Conservation (phyloP, 202 grass and related monocot species). For the Setaria italica region DNA sequence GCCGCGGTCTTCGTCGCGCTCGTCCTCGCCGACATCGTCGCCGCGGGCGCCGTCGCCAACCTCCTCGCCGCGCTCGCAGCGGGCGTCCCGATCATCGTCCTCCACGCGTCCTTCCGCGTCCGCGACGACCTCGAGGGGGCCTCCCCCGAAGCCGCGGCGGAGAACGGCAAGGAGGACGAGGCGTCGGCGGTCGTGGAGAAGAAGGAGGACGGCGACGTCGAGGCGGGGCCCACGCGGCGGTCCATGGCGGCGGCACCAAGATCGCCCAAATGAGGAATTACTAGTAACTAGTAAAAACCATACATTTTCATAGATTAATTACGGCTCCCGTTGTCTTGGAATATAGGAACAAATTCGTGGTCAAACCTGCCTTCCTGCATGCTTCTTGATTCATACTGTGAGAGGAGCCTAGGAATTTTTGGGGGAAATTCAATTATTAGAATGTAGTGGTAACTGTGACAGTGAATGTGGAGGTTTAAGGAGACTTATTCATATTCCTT, state of each 20-base stretch:
- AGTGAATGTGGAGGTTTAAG: slow-evolving; percentile 19
- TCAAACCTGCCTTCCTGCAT: slow-evolving; percentile 34
- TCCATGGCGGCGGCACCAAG: slow-evolving; percentile 46
- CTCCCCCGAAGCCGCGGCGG: not conserved
- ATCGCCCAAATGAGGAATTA: slow-evolving; percentile 47
- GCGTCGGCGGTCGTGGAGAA: slow-evolving; percentile 60
- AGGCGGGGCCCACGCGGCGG: slow-evolving; percentile 57
- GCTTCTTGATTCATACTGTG: slow-evolving; percentile 25
- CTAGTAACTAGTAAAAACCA: slow-evolving; percentile 20
- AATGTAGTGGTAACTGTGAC: slow-evolving; percentile 31
- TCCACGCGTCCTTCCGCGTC: slow-evolving; percentile 66
- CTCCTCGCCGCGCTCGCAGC: slow-evolving; percentile 50
- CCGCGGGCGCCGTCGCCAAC: slow-evolving; percentile 58
- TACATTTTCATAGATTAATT: slow-evolving; percentile 41
- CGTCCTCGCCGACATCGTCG: slow-evolving; percentile 64
- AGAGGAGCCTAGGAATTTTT: slow-evolving; percentile 37
- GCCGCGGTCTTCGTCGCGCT: slow-evolving; percentile 53
- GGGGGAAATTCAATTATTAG: slow-evolving; percentile 16
- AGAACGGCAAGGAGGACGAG: slow-evolving; percentile 52
- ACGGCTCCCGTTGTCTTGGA: slow-evolving; percentile 10
- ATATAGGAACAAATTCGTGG: slow-evolving; percentile 29
- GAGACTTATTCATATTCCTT: slow-evolving; percentile 12
- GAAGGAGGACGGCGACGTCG: slow-evolving; percentile 70
- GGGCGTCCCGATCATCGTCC: slow-evolving; percentile 58
- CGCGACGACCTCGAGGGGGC: slow-evolving; percentile 68